Evolutionary conservation across 2,329 filamentous ascomycete species (phyloP).

Genomic region (Leptographium wingfieldii): DNA sequence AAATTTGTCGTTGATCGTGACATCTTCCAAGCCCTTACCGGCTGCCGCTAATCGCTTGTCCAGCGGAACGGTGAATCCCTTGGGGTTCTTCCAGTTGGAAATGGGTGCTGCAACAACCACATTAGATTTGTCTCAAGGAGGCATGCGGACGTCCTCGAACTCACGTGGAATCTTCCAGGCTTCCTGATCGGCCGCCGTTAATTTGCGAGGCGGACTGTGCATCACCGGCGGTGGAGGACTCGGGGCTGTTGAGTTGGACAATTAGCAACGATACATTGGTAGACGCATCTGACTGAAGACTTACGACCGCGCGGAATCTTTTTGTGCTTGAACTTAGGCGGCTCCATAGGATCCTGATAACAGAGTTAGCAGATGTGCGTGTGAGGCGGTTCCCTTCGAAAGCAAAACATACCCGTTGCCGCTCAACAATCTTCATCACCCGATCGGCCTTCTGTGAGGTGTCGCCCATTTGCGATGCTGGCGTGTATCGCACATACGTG

Average conservation of each 20-base stretch:
- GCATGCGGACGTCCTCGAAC: background rate
- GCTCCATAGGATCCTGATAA: constrained; percentile 74
- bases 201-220: constrained; percentile 85
- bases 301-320: constrained; percentile 61
- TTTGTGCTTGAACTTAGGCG: constrained; percentile 97
- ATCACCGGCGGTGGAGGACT: constrained; percentile 88
- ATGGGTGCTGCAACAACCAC: constrained; percentile 48
- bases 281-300: background rate
- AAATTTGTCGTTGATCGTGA: constrained; percentile 97
- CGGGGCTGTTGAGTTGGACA: constrained; percentile 35
- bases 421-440: constrained; percentile 96
- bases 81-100: constrained; percentile 98
- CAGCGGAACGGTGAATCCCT: constrained; percentile 90
- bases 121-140: background rate
- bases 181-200: constrained; percentile 94
- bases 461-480: constrained; percentile 91
- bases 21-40: constrained; percentile 80
- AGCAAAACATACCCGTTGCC: constrained; percentile 42
- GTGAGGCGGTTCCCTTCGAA: background rate
- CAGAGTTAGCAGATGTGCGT: background rate
- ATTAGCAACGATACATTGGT: background rate
- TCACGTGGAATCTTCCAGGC: constrained; percentile 69
- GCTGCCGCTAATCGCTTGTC: constrained; percentile 94
- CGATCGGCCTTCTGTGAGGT: constrained; percentile 78
- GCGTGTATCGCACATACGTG: constrained; percentile 91